phyloP scores from a whole-genome alignment of 805 yeast genomes.

The Komagataella pseudopastoris region DNA sequence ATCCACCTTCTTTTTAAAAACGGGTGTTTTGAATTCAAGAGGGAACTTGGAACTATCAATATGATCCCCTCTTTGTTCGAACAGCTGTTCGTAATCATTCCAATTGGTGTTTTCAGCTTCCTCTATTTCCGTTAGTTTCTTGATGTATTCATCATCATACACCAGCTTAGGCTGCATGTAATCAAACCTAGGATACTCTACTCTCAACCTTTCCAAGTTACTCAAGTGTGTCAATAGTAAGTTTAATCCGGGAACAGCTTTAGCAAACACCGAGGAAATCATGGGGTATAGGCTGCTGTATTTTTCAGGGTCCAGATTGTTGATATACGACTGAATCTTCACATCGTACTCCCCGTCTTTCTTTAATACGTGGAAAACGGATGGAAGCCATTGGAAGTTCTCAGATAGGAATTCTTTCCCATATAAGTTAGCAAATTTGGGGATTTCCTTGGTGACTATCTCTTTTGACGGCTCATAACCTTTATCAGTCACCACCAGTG shows the following conservation, averaged over 20 bases:
- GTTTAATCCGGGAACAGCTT: neutral
- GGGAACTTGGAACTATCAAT: neutral
- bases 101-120: neutral
- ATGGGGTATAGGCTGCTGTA: neutral
- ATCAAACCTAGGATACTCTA: neutral
- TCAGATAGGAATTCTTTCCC: neutral
- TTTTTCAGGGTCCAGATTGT: neutral
- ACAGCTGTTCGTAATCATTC: neutral
- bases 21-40: neutral
- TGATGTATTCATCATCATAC: neutral
- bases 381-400: neutral
- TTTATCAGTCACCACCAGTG: neutral
- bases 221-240: neutral
- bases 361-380: neutral
- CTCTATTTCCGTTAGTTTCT: neutral
- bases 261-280: neutral
- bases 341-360: neutral
- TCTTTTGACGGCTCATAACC: neutral
- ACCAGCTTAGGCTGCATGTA: neutral
- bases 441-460: neutral
- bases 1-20: neutral
- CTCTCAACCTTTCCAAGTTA: neutral
- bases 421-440: neutral
- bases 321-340: neutral
- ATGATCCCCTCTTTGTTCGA: neutral